Base-by-base conservation (phyloP, 768 basidiomycete species). In the Suillus subaureus region DNA sequence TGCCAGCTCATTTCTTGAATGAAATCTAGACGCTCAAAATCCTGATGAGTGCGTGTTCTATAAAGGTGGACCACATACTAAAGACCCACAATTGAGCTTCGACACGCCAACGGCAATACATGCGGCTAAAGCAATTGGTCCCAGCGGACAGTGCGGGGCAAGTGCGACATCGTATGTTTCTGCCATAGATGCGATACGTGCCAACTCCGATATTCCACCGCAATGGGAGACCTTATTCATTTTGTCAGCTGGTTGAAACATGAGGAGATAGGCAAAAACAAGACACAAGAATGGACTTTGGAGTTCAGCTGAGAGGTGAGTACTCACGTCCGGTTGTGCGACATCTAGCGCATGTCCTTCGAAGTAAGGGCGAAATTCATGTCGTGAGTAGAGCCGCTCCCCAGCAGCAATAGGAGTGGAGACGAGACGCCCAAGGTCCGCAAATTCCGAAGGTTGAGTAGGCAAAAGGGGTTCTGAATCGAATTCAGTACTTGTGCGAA, bases 121-220 rank as follows among this genome's bases (percentile, higher is more conserved):
- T 26, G 89, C 89, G 6, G 89, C 91, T 28, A 91, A 81, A 0
- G 89, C 88, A 37, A 92, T 85, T 0, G 90, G 91, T 0, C 89
- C 89, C 2, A 90, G 71, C 2, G 90, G 90, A 75, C 89, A 91
- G 70, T 92, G 89, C 6, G 91, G 89, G 0, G 89, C 90, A 61
- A 89, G 72, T 13, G 85, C 89, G 61, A 92, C 86, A 67, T 92
- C 91, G 71, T 91, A 91, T 4, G 84, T 87, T 73, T 90, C 87
- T 1, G 84, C 83, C 69, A 89, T 76, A 28, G 81, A 77, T 6
- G 88, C 86, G 26, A 90, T 86, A 51, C 85, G 81, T 51, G 84
- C 81, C 6, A 86, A 75, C 72, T 89, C 87, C 47, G 79, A 79
- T 71, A 90, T 89, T 4, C 87, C 85, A 31, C 88, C 86, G 43